Evolutionary conservation across 208 protist genomes (phyloP).

Genomic region (Trichomonas tenax): DNA sequence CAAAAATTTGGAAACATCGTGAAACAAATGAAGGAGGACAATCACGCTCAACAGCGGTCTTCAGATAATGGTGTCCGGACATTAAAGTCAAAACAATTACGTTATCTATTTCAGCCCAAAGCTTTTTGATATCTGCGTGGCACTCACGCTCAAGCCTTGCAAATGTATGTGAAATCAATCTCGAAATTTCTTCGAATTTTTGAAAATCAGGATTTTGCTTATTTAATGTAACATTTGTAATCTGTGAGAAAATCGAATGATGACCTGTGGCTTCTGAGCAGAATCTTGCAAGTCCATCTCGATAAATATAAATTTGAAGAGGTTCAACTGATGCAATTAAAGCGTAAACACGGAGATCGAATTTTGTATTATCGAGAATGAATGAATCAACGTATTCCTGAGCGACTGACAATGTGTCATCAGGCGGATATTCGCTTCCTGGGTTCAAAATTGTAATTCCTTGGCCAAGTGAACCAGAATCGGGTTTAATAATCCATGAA

Average conservation of each 20-base stretch:
- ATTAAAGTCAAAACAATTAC: neutral
- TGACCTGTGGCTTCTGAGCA: neutral
- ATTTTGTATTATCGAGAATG: conserved; percentile 5
- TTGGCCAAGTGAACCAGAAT: neutral
- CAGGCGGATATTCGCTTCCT: neutral
- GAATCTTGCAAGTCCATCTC: neutral
- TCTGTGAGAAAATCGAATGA: neutral
- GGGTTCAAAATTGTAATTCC: neutral
- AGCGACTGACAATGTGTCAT: neutral
- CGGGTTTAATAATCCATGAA: neutral
- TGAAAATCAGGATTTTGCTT: neutral
- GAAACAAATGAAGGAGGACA: neutral
- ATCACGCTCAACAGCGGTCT: neutral
- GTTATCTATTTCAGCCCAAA: neutral
- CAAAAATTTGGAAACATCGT: neutral
- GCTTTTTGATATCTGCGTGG: neutral
- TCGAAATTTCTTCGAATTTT: neutral
- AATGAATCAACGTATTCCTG: conserved; percentile 14
- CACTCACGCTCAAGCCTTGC: neutral
- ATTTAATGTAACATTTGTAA: conserved; percentile 12
- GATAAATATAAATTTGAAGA: neutral
- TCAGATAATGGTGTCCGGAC: neutral
- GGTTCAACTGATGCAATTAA: neutral
- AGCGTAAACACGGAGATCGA: neutral
- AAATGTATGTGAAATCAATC: neutral